Conservation (phyloP, 2,329 filamentous ascomycete genomes). For the Penicillium brevicompactum region DNA sequence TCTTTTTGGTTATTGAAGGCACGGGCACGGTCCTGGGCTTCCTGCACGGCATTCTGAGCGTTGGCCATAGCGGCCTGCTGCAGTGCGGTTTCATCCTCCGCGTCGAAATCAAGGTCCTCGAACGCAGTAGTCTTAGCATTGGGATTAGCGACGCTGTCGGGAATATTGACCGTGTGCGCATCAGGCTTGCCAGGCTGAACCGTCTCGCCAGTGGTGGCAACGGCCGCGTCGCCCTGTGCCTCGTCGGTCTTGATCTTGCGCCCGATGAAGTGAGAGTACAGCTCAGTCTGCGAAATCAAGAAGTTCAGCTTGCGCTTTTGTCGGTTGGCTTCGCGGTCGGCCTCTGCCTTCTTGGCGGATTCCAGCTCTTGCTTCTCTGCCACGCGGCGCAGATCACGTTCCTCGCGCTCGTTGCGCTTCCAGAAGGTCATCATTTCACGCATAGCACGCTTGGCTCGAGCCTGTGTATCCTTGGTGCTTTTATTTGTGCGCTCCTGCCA, state of each 20-base stretch:
- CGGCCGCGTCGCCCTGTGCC: constrained; percentile 83
- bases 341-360: constrained; percentile 93
- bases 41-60: constrained; percentile 90
- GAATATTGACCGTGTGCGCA: constrained; percentile 50
- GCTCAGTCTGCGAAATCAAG: constrained; percentile 95
- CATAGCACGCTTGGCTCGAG: constrained; percentile 96
- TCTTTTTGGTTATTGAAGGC: constrained; percentile 85
- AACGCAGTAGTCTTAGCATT: constrained; percentile 85
- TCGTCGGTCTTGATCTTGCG: constrained; percentile 99
- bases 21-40: constrained; percentile 88
- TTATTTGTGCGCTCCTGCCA: constrained; percentile 99
- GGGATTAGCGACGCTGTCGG: constrained; percentile 50
- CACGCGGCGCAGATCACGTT: constrained; percentile 89
- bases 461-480: constrained; percentile 96
- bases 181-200: constrained; percentile 34
- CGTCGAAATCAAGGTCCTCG: constrained; percentile 92
- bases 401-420: constrained; percentile 98
- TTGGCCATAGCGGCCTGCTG: constrained; percentile 89
- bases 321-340: constrained; percentile 92
- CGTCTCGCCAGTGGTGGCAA: constrained; percentile 56
- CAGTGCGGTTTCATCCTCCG: constrained; percentile 82
- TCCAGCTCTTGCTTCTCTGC: constrained; percentile 96
- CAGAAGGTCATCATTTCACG: constrained; percentile 99
- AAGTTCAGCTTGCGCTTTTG: constrained; percentile 99
- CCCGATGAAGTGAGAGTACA: constrained; percentile 99